Evolutionary conservation across 2,329 filamentous ascomycete genomes (phyloP).

Genomic region (Cercospora brassicicola): DNA sequence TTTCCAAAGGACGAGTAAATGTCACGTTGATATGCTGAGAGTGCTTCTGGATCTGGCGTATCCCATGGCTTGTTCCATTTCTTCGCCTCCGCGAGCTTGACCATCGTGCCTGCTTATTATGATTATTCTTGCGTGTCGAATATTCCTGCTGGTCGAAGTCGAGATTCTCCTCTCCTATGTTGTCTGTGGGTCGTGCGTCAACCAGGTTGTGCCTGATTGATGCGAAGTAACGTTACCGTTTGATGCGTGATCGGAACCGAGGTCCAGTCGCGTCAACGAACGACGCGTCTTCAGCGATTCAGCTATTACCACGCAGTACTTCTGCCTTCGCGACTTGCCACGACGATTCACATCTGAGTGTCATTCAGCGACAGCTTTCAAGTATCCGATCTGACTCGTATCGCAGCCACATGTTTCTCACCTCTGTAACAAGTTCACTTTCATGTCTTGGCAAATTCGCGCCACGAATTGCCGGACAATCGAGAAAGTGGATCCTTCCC

Average conservation of each 20-base stretch:
- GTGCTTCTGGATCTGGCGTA: constrained; percentile 41
- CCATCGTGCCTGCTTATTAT: constrained; percentile 14
- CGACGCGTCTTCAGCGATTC: not conserved
- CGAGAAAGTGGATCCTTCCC: constrained; percentile 3
- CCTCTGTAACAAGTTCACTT: not conserved
- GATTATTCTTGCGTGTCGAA: not conserved
- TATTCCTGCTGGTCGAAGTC: not conserved
- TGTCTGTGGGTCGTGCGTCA: not conserved
- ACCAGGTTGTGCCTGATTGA: not conserved
- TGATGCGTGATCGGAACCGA: constrained; percentile 1
- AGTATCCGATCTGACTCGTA: not conserved
- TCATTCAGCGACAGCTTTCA: not conserved
- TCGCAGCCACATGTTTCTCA: not conserved
- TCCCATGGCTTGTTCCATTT: constrained; percentile 29
- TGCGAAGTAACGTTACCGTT: not conserved
- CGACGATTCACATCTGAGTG: not conserved
- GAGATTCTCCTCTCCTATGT: not conserved
- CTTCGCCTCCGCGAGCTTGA: constrained; percentile 23
- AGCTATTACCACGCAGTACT: not conserved
- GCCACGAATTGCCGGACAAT: not conserved
- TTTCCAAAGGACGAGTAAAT: constrained; percentile 42
- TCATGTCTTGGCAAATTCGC: not conserved
- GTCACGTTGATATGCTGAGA: constrained; percentile 35
- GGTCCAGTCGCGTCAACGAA: constrained; percentile 7
- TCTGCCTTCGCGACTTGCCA: not conserved